Conservation (phyloP, 2,329 filamentous ascomycete genomes). For the Nothophaeocryptopus gaeumannii region DNA sequence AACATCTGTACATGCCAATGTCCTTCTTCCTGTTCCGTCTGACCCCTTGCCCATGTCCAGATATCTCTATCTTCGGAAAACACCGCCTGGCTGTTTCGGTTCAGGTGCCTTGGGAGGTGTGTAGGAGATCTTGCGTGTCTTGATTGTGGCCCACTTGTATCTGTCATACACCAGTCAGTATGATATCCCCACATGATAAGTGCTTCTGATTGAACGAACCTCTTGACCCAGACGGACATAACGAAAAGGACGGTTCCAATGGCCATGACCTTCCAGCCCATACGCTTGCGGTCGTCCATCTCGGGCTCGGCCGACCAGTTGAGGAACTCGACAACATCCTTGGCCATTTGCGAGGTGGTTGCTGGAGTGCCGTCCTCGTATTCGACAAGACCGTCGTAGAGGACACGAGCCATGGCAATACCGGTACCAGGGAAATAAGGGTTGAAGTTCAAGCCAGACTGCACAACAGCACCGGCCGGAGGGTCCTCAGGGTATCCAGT, state of each 20-base stretch:
- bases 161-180: conserved; percentile 37
- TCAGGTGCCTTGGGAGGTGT: conserved; percentile 18
- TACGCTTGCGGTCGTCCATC: conserved; percentile 99
- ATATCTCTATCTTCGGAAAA: conserved; percentile 28
- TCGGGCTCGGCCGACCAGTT: conserved; percentile 99
- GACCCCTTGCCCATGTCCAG: conserved; percentile 2
- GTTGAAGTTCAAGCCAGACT: conserved; percentile 97
- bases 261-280: conserved; percentile 94
- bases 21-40: conserved; percentile 11
- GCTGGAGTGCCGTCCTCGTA: conserved; percentile 96
- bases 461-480: conserved; percentile 81
- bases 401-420: conserved; percentile 97
- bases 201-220: conserved; percentile 43
- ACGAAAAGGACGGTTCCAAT: conserved; percentile 76
- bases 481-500: conserved; percentile 97
- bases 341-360: conserved; percentile 97
- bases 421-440: conserved; percentile 99
- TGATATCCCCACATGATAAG: not conserved
- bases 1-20: conserved; percentile 25
- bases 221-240: conserved; percentile 94
- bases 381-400: conserved; percentile 95
- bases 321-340: conserved; percentile 97
- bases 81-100: conserved; percentile 22
- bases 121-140: conserved; percentile 78
- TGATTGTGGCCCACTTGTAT: conserved; percentile 97